A percentile compares a stretch with the other conserved stretches of the same genome.
phyloP scores from a whole-genome alignment of 768 basidiomycete species.

The Dictyophora rubrovolvata region DNA sequence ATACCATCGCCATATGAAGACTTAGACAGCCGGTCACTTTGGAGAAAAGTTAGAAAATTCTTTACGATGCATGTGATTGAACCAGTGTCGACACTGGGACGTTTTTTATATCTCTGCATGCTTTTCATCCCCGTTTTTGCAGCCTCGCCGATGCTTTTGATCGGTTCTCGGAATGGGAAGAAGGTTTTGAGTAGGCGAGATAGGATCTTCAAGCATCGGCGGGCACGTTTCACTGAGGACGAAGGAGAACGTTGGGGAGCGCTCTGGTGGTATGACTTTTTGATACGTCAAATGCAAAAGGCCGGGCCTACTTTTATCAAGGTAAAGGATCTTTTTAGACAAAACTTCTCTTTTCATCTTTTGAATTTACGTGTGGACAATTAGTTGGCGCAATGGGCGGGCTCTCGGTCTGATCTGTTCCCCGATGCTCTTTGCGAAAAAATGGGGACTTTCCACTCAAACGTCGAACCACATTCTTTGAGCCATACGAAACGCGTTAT shows the following conservation, averaged over 20 bases:
- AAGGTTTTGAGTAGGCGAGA: not conserved
- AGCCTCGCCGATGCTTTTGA: conserved; percentile 72
- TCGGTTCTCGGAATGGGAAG: conserved; percentile 34
- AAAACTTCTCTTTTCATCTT: not conserved
- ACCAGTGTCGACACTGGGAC: conserved; percentile 68
- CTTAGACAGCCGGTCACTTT: conserved; percentile 31
- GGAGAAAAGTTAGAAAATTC: conserved; percentile 33
- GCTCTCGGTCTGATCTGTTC: conserved; percentile 88
- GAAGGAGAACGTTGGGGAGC: conserved; percentile 85
- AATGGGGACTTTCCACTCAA: conserved; percentile 82
- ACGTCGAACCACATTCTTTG: conserved; percentile 71
- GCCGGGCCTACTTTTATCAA: conserved; percentile 98
- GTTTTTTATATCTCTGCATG: conserved; percentile 74
- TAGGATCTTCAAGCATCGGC: not conserved
- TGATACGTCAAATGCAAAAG: conserved; percentile 82
- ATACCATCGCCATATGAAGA: conserved; percentile 64
- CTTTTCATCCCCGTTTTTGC: conserved; percentile 86
- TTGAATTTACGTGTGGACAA: not conserved
- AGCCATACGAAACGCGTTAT: conserved; percentile 72
- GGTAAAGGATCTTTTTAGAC: conserved; percentile 31
- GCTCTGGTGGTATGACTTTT: conserved; percentile 92
- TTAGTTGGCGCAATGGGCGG: conserved; percentile 97
- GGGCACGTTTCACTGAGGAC: conserved; percentile 26
- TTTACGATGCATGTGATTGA: conserved; percentile 63
- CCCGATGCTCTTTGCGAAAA: conserved; percentile 75